Evolutionary conservation across 192 early-diverging fungal genomes (phyloP).

Genomic region (Podila horticola): DNA sequence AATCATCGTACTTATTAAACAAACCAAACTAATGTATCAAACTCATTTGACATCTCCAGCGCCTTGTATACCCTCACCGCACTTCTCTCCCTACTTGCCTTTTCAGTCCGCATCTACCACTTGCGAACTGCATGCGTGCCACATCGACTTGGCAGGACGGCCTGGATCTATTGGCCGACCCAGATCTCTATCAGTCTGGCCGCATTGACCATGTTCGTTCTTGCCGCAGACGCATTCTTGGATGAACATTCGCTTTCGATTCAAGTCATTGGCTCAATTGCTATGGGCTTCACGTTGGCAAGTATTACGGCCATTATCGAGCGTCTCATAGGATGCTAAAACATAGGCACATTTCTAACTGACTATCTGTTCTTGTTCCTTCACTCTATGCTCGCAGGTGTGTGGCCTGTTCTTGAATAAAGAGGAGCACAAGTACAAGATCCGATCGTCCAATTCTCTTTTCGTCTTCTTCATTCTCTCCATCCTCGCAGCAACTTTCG

Average conservation of each 20-base stretch:
- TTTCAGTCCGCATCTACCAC: not conserved
- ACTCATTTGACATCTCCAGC: not conserved
- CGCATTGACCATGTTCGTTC: slow-evolving; percentile 5
- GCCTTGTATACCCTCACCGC: slow-evolving; percentile 2
- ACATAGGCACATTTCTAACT: not conserved
- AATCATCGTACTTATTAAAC: too few species aligned
- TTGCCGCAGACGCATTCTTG: not conserved
- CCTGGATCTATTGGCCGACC: slow-evolving; percentile 43
- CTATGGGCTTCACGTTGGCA: slow-evolving; percentile 25
- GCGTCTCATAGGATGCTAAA: not conserved
- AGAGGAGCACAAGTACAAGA: slow-evolving; percentile 37
- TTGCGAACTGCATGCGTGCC: slow-evolving; percentile 12
- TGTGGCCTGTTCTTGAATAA: slow-evolving; percentile 21
- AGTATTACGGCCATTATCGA: not conserved
- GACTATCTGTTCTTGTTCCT: not conserved
- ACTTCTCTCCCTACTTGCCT: not conserved
- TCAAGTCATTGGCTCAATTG: slow-evolving; percentile 2
- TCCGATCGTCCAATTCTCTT: slow-evolving; percentile 38
- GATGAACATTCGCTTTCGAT: not conserved
- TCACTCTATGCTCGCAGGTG: not conserved
- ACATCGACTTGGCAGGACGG: slow-evolving; percentile 22
- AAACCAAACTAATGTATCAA: not conserved
- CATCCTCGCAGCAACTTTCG: not conserved
- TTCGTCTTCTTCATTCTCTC: slow-evolving; percentile 17
- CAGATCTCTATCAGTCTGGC: slow-evolving; percentile 7